These are phyloP conservation scores for Malassezia nana DNA, from an alignment of 1,284 basidiomycete genomes.

Conservation along the genomic window DNA sequence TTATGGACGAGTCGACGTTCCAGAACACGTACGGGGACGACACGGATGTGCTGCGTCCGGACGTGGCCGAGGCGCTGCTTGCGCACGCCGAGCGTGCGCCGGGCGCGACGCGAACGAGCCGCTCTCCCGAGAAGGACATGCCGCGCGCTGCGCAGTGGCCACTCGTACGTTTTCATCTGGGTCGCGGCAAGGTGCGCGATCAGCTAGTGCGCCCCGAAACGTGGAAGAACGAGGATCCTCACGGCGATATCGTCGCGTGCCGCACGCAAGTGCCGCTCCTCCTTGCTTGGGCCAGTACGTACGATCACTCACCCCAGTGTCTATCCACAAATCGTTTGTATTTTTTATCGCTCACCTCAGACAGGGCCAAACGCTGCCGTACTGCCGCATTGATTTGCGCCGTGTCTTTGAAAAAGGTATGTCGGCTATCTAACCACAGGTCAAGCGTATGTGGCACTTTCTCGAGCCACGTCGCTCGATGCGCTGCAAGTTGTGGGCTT, in stretches of 20 bases:
- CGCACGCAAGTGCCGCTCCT: slow-evolving; percentile 44
- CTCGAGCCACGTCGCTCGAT: slow-evolving; percentile 80
- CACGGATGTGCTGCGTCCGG: slow-evolving; percentile 28
- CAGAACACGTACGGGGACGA: slow-evolving; percentile 30
- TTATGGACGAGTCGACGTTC: slow-evolving; percentile 27
- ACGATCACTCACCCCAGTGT: slow-evolving; percentile 36
- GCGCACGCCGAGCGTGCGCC: slow-evolving; percentile 22
- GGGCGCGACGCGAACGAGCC: slow-evolving; percentile 5
- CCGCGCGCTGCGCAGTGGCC: slow-evolving; percentile 21
- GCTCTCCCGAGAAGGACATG: not conserved
- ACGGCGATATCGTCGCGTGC: slow-evolving; percentile 42
- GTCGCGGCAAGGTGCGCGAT: slow-evolving; percentile 30
- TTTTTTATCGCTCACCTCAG: not conserved
- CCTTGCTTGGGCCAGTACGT: slow-evolving; percentile 37
- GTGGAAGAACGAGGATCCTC: slow-evolving; percentile 50
- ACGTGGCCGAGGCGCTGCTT: slow-evolving; percentile 38
- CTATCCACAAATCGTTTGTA: slow-evolving; percentile 43
- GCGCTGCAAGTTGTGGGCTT: slow-evolving; percentile 85
- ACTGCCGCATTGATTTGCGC: slow-evolving; percentile 41
- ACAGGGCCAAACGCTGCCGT: slow-evolving; percentile 44
- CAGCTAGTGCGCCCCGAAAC: slow-evolving; percentile 32
- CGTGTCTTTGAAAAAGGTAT: slow-evolving; percentile 40
- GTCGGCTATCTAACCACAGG: slow-evolving; percentile 8
- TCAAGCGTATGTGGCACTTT: slow-evolving; percentile 90
- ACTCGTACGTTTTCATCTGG: slow-evolving; percentile 36